phyloP scores from a whole-genome alignment of 1,284 basidiomycete species.

The Ceratobasidium sp. region DNA sequence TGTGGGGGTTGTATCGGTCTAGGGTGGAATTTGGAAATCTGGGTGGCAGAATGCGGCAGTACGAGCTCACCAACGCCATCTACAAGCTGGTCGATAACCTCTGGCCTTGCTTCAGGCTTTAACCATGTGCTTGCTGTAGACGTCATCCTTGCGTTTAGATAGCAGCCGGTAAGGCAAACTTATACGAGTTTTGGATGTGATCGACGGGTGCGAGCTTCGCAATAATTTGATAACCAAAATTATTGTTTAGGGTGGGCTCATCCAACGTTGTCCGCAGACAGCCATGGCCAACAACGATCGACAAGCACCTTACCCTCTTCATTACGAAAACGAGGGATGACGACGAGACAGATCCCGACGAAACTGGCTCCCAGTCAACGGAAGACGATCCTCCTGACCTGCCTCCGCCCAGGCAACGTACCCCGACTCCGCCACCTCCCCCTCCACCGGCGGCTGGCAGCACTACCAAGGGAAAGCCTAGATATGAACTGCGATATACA shows the following conservation, averaged over 20 bases:
- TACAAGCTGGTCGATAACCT: slow-evolving; percentile 87
- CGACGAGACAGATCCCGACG: slow-evolving; percentile 59
- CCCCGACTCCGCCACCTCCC: slow-evolving; percentile 44
- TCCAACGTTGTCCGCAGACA: neutral
- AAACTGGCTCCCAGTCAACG: slow-evolving; percentile 77
- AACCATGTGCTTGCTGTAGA: slow-evolving; percentile 48
- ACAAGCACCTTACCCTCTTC: slow-evolving; percentile 27
- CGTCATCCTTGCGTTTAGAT: slow-evolving; percentile 16
- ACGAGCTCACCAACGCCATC: slow-evolving; percentile 81
- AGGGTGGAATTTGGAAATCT: slow-evolving; percentile 38
- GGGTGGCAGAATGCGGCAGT: slow-evolving; percentile 3
- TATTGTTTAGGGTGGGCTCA: slow-evolving; percentile 30
- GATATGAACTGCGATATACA: slow-evolving; percentile 68
- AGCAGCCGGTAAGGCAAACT: neutral
- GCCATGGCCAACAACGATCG: slow-evolving; percentile 36
- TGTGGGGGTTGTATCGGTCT: slow-evolving; percentile 97
- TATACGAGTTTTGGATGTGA: neutral
- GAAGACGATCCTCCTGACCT: slow-evolving; percentile 76
- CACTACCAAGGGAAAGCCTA: slow-evolving; percentile 51
- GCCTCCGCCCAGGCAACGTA: slow-evolving; percentile 52
- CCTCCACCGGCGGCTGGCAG: slow-evolving; percentile 26
- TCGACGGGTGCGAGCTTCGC: neutral
- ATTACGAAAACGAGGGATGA: slow-evolving; percentile 26
- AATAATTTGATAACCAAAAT: slow-evolving; percentile 17
- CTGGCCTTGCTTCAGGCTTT: slow-evolving; percentile 73